Base-by-base conservation (phyloP, 805 yeast genomes). In the Diddensiella santjacobensis region DNA sequence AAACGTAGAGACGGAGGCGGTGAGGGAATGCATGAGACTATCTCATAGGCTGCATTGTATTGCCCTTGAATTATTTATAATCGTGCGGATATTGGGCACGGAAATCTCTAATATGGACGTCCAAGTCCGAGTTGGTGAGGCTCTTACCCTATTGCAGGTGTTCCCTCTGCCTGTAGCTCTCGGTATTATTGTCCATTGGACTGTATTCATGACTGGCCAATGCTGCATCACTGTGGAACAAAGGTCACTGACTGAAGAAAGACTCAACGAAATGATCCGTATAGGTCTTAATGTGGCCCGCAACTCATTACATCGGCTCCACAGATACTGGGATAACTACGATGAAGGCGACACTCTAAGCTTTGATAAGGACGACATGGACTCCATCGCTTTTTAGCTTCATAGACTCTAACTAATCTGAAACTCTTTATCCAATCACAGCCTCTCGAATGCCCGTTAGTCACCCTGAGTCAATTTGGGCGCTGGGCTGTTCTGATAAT, bases 151-250 rank as follows among this genome's bases (percentile, higher is more conserved):
- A 29, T 24, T 48, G 3, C 38, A 50, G 33, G 24, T 18, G 20
- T 26, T 45, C 38, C 54, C 56, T n/a, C 40, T 50, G 30, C 18
- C 22, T 22, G 44, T 43, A 24, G 40, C 46, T 10, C 47, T 53
- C 20, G 56, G 56, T 5, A 45, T 45, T 19, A 33, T 39, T n/a
- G 45, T 53, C 22, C 56, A 53, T 35, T 53, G 56, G 56, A 41
- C 53, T 5, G 29, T 46, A 29, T 50, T 53, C 38, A 40, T 48
- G 45, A 47, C 52, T 11, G 56, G 56, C 23, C 17, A 22, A 5
- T 44, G 52, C 37, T 42, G 50, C 17, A 35, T 48, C 8, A 23
- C 38, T 11, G 40, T 45, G 15, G 51, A 45, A 24, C 48, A 48
- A 6, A 38, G 51, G 18, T 18, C 50, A 2, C 31, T 42, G n/a